Percentiles rank a stretch among this genome's conserved stretches.
Evolutionary conservation across 2,329 filamentous ascomycete species (phyloP).

Genomic region (Trichoderma hamatum): DNA sequence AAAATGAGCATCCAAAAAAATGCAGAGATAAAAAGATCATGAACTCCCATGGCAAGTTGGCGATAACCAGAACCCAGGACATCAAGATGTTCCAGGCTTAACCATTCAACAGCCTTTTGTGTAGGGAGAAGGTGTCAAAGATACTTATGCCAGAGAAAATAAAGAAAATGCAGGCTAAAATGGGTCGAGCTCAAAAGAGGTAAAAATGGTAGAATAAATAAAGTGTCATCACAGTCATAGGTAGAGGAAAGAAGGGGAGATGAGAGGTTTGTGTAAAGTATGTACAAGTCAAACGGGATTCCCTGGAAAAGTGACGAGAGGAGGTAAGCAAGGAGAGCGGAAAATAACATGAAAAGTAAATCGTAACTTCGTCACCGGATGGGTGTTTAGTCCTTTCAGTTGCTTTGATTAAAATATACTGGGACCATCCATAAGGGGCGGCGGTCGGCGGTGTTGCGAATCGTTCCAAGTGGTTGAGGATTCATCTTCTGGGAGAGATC

Average conservation of each 20-base stretch:
- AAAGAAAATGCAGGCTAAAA: background rate
- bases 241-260: background rate
- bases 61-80: background rate
- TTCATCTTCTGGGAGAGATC: background rate
- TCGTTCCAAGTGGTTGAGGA: conserved; percentile 17
- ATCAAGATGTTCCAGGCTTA: background rate
- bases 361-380: conserved; percentile 20
- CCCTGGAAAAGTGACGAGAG: background rate
- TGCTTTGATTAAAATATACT: conserved; percentile 30
- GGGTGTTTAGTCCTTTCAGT: background rate
- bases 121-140: background rate
- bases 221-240: conserved; percentile 2
- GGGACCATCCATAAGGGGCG: conserved; percentile 31
- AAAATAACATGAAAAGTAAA: background rate
- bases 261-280: background rate
- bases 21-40: background rate
- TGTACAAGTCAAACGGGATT: conserved; percentile 2
- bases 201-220: background rate
- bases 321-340: background rate
- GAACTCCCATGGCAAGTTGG: background rate
- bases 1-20: background rate
- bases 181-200: background rate
- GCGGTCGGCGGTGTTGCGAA: conserved; percentile 18
- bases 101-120: background rate
- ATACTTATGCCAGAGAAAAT: background rate